Conservation (phyloP, 2,329 filamentous ascomycete genomes). For the Trichocomaceae sp. region DNA sequence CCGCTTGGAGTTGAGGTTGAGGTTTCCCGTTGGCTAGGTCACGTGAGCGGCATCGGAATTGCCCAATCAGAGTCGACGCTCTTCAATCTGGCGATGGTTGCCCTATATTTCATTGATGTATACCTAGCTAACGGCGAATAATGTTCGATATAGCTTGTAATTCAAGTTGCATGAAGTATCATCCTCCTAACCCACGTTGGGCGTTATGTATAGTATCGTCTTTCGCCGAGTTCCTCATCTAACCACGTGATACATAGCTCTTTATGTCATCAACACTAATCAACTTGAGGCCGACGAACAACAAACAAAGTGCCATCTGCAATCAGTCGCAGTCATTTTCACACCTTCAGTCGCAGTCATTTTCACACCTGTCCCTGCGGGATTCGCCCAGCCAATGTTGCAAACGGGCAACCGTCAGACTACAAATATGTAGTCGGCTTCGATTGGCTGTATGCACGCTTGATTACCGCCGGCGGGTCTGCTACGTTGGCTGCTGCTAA, state of each 20-base stretch:
- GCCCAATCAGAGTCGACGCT: background rate
- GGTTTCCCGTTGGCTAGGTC: slow-evolving; percentile 6
- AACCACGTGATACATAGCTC: background rate
- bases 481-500: slow-evolving; percentile 12
- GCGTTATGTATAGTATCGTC: too few species aligned
- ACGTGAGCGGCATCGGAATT: background rate
- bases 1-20: background rate
- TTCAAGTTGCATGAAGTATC: too few species aligned
- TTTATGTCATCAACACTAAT: background rate
- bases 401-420: background rate
- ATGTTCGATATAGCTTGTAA: too few species aligned
- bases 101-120: background rate
- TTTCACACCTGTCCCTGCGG: background rate
- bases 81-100: too few species aligned
- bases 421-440: background rate
- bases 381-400: background rate
- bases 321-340: background rate
- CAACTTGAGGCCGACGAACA: background rate
- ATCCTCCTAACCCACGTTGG: too few species aligned
- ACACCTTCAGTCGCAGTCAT: background rate
- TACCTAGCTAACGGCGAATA: too few species aligned
- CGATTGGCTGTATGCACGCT: background rate
- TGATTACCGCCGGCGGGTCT: slow-evolving; percentile 7
- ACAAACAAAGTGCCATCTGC: background rate
- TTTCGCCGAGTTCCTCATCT: too few species aligned